Evolutionary conservation across 2,329 filamentous ascomycete species (phyloP).

Genomic region (Triangularia setosa): DNA sequence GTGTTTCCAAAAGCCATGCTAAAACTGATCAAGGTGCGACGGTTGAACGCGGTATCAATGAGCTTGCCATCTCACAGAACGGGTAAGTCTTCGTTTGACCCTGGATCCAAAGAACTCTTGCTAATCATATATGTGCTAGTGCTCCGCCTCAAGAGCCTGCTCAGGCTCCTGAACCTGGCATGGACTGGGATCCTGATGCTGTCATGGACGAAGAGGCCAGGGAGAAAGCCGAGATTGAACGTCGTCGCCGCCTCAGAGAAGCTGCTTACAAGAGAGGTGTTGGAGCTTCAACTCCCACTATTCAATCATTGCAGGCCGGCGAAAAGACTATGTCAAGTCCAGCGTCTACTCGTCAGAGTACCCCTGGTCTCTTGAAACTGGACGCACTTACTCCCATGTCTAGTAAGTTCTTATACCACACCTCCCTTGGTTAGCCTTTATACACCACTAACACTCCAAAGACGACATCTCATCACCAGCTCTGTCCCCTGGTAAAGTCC

Average conservation of each 20-base stretch:
- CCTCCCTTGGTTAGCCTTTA: not conserved
- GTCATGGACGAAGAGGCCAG: slow-evolving; percentile 61
- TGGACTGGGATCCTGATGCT: slow-evolving; percentile 51
- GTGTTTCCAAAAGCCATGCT: slow-evolving; percentile 59
- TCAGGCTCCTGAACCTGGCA: slow-evolving; percentile 22
- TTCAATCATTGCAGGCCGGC: slow-evolving; percentile 69
- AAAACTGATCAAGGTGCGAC: slow-evolving; percentile 63
- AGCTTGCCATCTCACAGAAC: slow-evolving; percentile 30
- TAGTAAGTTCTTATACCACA: slow-evolving; percentile 34
- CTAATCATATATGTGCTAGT: slow-evolving; percentile 5
- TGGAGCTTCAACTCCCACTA: slow-evolving; percentile 66
- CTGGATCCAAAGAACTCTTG: not conserved
- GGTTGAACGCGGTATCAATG: slow-evolving; percentile 37
- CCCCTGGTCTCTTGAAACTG: slow-evolving; percentile 33
- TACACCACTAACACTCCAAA: slow-evolving; percentile 6
- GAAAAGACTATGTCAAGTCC: slow-evolving; percentile 57
- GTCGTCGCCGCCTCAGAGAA: slow-evolving; percentile 78
- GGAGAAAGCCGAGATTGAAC: slow-evolving; percentile 70
- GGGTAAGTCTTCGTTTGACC: slow-evolving; percentile 30
- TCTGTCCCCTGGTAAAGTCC: slow-evolving; percentile 36
- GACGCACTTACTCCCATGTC: slow-evolving; percentile 45
- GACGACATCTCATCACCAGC: slow-evolving; percentile 33
- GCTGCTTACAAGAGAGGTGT: slow-evolving; percentile 76
- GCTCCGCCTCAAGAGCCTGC: slow-evolving; percentile 5
- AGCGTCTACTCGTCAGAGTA: slow-evolving; percentile 43